Base-by-base conservation (phyloP, 371 early-diverging fungal species). In the Fennellomyces sp. region DNA sequence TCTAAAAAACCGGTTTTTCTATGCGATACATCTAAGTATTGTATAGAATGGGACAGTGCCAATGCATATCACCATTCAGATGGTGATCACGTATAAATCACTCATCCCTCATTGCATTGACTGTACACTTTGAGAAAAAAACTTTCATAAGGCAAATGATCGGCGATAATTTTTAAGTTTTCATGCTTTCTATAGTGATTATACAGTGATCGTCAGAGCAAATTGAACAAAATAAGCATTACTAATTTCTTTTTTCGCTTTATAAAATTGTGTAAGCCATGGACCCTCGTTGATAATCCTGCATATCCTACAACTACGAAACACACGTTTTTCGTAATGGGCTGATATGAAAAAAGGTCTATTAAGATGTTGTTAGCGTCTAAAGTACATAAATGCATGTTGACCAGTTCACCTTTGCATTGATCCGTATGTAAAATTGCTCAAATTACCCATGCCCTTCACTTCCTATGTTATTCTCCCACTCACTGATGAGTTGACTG, bases 131-230 rank as follows among this genome's bases (percentile, higher is more conserved):
- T n/a, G n/a, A n/a, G n/a, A n/a, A n/a, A n/a, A n/a, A n/a, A n/a
- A n/a, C n/a, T 56, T 31, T 56, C 42, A 27, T 42, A 56, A 29
- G 56, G 56, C 36, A 56, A 25, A 42, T 42, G 45, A 15, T 56
- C 56, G n/a, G 42, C 56, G 3, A 56, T 56, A 17, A 56, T 42
- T 28, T 42, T 3, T 10, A 56, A 12, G 30, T 45, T 56, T 2
- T 42, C 1, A n/a, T 56, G 39, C 13, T 56, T 31, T 28, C 56
- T 56, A 56, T 41, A 56, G 36, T 19, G 27, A 42, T 42, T n/a
- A 17, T 51, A 51, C 25, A 31, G 17, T 28, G 27, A 4, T 6
- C 42, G 13, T 0, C 36, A 39, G n/a, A 56, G 17, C 5, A 15
- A n/a, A 21, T 11, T 3, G 21, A 13, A 25, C 33, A 3, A 6